Base-by-base conservation (phyloP, 75 land plant species). In the Pinus albicaulis region DNA sequence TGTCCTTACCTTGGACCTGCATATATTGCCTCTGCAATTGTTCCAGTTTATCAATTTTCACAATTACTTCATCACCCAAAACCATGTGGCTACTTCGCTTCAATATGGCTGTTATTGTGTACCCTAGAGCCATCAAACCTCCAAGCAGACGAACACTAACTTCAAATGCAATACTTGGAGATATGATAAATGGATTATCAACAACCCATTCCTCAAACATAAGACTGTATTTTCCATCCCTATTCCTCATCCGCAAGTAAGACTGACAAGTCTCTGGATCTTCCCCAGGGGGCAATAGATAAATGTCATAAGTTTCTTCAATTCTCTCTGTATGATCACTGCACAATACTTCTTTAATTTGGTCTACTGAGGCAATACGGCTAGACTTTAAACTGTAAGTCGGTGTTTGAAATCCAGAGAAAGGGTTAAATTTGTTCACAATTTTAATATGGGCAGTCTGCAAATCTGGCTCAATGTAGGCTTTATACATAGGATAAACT, bases 161-260 rank as follows among this genome's bases (percentile, higher is more conserved):
- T 80, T 80, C 85, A 75, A 83, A 83, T 7, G 84, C 76, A 17
- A 83, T 83, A 22, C 83, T 60, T 26, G 85, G 85, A n/a, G 85
- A 83, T 57, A 83, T 83, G 15, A 83, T 76, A 57, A 83, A 83
- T 59, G 83, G 85, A 68, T 55, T 55, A 76, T 81, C 85, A 36
- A 59, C 73, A 3, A 83, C 71, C 73, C 85, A 83, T 71, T 83
- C 85, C 85, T 83, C 85, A 81, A 83, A 83, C 85, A 83, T 83
- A 36, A 83, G 84, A 55, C 79, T 83, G 62, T 83, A 83, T 22
- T 81, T 83, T 25, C 85, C 85, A 65, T 81, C 85, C 55, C 85
- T 75, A 56, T 81, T 81, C 12, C 85, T 63, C 85, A 83, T 83
- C 56, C 85, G 57, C 36, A 83, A 65, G 48, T 83, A 83, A 10